Base-by-base conservation (phyloP, 345 rosid species). In the thale cress (Arabidopsis thaliana) region DNA sequence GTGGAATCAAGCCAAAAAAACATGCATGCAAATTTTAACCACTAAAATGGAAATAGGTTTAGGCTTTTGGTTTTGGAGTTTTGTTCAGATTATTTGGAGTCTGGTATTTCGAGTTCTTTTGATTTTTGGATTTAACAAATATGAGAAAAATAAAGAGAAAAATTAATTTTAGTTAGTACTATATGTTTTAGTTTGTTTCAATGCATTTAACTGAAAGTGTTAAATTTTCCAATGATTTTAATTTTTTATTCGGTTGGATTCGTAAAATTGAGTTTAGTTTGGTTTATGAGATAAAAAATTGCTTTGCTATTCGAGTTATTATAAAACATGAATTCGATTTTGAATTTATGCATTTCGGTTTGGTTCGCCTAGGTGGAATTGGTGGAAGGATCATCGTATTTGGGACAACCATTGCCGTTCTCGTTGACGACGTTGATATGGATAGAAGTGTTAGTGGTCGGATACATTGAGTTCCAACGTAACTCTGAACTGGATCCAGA, bases 341-440 rank as follows among this genome's bases (percentile, higher is more conserved):
- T 4, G 16, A 34, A n/a, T 58, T 59, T 36, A 22, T 59, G 7
- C 14, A 24, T 9, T 61, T 28, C 3, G 72, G 58, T 45, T 55
- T 11, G 51, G 78, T 45, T 56, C 6, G 11, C 0, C 16, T 82
- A 91, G 97, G 99, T 91, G 71, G 99, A 95, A 84, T 81, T 90
- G 49, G 83, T 91, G 33, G 99, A 95, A 77, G 97, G 99, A 2
- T 85, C 99, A 10, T 87, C 97, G 1, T 95, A 95, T 79, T 87
- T 95, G 1, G 99, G 97, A 28, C 97, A 90, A 8, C 97, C 99
- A 52, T 86, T 95, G 5, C 97, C 97, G 0, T 95, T 91, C 77
- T 91, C 97, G 4, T 59, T 95, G 13, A 87, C 97, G 4, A 82
- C 97, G 1, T 72, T 95, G 82, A 92, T 95, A 62, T 91, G 91